Evolutionary conservation across 1,139 yeast genomes (phyloP), one percentile per base, ranked within the genome.

Genomic region (Sporopachydermia cereana): DNA sequence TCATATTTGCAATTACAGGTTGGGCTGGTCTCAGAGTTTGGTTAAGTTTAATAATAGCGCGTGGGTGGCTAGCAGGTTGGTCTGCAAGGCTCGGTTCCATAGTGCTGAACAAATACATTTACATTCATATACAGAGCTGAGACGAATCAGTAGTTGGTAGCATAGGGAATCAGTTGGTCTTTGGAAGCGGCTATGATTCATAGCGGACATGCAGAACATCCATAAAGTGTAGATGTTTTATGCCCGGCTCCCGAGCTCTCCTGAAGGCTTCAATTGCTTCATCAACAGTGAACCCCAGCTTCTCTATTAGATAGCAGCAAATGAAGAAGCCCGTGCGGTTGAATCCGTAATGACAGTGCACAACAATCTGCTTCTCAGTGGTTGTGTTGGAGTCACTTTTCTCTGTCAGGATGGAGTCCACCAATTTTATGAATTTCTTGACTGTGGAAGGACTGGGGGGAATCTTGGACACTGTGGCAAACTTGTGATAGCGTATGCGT

Each of bases 301-400:
- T 63, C 53, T 80, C 86, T 41, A 83, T 70, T 55, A 83, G 64
- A 57, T 79, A 83, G 54, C 84, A 76, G 54, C 85, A 79, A 23
- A 83, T 75, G 48, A 83, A 69, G 54, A 77, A 83, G 1, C 93
- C 93, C 0, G 93, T 83, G 46, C 93, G 65, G 58, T 83, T 83
- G 60, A 81, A 84, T 2, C 93, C 93, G 57, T 83, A 83, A 57
- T 83, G 93, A 57, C 93, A 83, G 60, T 83, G 93, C 3, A 83
- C 82, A 0, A 75, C 88, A 3, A 82, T 64, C 29, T 69, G 62
- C 5, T 76, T 48, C 2, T 44, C 51, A n/a, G n/a, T n/a, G n/a
- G n/a, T n/a, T n/a, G n/a, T n/a, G n/a, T n/a, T n/a, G 25, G 46
- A 27, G 53, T 47, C 48, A 51, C 41, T 53, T 50, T 24, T 49